Conservation (phyloP, 1,284 basidiomycete species). For the Hortiboletus rubellus region DNA sequence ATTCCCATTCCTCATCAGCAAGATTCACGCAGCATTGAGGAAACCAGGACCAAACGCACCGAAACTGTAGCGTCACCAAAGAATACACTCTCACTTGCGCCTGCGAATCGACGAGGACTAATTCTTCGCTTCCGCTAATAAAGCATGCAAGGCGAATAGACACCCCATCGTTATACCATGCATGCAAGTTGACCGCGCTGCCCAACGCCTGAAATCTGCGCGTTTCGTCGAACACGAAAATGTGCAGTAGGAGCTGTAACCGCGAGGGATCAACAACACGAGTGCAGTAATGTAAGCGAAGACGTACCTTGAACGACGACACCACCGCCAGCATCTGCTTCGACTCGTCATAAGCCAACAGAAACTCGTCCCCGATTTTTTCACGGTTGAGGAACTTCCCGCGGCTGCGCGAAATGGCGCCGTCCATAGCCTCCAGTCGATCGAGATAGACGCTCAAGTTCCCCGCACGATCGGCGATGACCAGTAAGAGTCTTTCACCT, state of each 20-base stretch:
- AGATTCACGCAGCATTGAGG: background rate
- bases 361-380: conserved; percentile 45
- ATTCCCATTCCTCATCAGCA: background rate
- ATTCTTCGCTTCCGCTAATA: conserved; percentile 47
- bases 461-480: conserved; percentile 38
- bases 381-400: conserved; percentile 42
- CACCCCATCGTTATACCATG: conserved; percentile 43
- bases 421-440: conserved; percentile 29
- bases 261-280: background rate
- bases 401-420: conserved; percentile 28
- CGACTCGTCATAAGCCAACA: conserved; percentile 51
- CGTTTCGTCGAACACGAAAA: conserved; percentile 47
- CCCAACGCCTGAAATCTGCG: conserved; percentile 39
- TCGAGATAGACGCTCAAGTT: conserved; percentile 45
- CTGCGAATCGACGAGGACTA: conserved; percentile 47
- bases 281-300: background rate
- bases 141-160: conserved; percentile 37
- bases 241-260: conserved; percentile 40
- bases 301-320: conserved; percentile 39
- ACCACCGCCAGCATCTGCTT: conserved; percentile 49
- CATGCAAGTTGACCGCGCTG: conserved; percentile 39
- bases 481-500: conserved; percentile 42
- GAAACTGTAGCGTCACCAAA: conserved; percentile 48
- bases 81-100: conserved; percentile 49
- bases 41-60: conserved; percentile 35